Base-by-base conservation (phyloP, 2,329 filamentous ascomycete genomes). In the Talaromyces sp. region DNA sequence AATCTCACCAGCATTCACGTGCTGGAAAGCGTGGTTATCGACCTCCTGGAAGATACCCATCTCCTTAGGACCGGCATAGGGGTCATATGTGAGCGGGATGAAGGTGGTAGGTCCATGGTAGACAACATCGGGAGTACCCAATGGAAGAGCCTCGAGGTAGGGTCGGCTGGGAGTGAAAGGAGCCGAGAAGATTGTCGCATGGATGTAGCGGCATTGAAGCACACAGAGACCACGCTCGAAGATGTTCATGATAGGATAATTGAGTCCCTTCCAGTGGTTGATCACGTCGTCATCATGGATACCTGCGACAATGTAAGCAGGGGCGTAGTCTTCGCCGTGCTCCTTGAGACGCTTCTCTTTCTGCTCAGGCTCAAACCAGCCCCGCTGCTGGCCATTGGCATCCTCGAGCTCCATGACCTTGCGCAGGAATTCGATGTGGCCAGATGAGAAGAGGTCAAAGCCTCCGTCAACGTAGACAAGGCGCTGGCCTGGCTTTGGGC, bases 241-340 rank as follows among this genome's bases (percentile, higher is more conserved):
- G 52, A 96, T 92, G 78, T 97, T 99, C 94, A 99, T 99, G 76
- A 99, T 97, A 22, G 94, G 94, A 70, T 97, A 99, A 77, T 99
- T 99, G 65, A 97, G 82, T 32, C 94, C 93, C 76, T 97, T 97
- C 89, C 91, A 95, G 65, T 88, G 80, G 75, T 99, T 99, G 73
- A 99, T 96, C 55, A 96, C 91, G 59, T 88, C 86, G 71, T 99
- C 94, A 66, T 96, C 90, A 74, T 99, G 94, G 20, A 99, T 87
- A 44, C 94, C 94, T 2, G 91, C 92, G 39, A 97, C 85, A n/a
- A 99, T 82, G 70, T 90, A 97, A 6, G 86, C 88, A 0, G 91
- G 91, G 0, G 84, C 80, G 66, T 95, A 96, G 72, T 95, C 90
- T 41, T 80, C 81, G 14, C 88, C 88, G 5, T 76, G 70, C 57